phyloP scores from a whole-genome alignment of 2,329 filamentous ascomycete species.

The Pezicula neosporulosa region DNA sequence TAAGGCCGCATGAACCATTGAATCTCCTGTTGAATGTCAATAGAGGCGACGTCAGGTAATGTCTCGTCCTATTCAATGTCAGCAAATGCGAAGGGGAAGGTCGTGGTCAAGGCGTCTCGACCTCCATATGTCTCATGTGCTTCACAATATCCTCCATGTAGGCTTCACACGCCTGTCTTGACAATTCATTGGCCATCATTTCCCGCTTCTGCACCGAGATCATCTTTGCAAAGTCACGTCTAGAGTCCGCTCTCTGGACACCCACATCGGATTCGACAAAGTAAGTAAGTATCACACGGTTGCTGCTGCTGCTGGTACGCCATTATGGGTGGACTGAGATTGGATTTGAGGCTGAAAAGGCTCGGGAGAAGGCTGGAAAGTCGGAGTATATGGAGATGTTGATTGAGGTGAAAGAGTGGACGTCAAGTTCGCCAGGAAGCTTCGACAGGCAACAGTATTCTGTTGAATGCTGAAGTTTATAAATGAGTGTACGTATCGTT shows the following conservation, averaged over 20 bases:
- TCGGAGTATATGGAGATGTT: constrained; percentile 1
- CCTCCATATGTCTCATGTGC: constrained; percentile 95
- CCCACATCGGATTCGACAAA: constrained; percentile 58
- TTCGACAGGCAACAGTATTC: constrained; percentile 27
- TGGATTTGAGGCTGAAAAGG: constrained; percentile 4
- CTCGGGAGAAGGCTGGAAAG: constrained; percentile 7
- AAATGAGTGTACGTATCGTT: constrained; percentile 27
- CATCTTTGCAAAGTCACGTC: constrained; percentile 69
- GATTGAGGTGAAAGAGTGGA: constrained; percentile 24
- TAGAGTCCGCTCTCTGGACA: constrained; percentile 23
- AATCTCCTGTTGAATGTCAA: constrained; percentile 98
- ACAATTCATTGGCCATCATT: constrained; percentile 85
- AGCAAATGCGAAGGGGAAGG: constrained; percentile 15
- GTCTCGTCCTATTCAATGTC: constrained; percentile 64
- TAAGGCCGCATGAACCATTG: constrained; percentile 99
- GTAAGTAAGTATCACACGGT: constrained; percentile 66
- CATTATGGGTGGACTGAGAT: constrained; percentile 22
- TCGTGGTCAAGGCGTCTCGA: constrained; percentile 24
- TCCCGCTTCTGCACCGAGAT: constrained; percentile 81
- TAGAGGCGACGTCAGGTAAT: constrained; percentile 91
- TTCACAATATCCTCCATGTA: constrained; percentile 92
- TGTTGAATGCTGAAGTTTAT: constrained; percentile 19
- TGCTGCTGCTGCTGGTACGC: constrained; percentile 41
- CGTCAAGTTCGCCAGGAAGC: constrained; percentile 33
- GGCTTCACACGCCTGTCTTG: constrained; percentile 78